Evolutionary conservation across 2,329 filamentous ascomycete genomes (phyloP).

Genomic region (Sclerotiophoma versabilis): DNA sequence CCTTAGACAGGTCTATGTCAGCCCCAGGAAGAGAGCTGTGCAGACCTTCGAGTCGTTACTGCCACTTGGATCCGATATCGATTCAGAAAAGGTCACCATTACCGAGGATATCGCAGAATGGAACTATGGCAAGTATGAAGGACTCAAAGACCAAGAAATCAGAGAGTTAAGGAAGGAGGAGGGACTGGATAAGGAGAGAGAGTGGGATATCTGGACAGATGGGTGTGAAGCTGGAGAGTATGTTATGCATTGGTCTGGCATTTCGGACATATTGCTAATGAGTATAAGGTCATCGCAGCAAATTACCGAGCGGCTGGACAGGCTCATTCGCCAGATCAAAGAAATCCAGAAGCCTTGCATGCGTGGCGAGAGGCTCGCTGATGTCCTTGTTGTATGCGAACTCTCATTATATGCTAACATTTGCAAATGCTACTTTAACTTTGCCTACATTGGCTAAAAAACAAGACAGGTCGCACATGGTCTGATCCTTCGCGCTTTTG

Average conservation of each 20-base stretch:
- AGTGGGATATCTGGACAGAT: conserved; percentile 87
- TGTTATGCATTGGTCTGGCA: neutral
- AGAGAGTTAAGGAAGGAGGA: conserved; percentile 60
- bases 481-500: conserved; percentile 84
- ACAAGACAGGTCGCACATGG: conserved; percentile 72
- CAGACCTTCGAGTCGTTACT: neutral
- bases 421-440: neutral
- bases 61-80: neutral
- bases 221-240: conserved; percentile 83
- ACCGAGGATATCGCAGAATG: neutral
- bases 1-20: neutral
- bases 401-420: neutral
- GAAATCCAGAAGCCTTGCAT: neutral
- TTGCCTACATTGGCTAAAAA: conserved; percentile 58
- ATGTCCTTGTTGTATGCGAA: neutral
- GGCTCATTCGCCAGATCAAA: neutral
- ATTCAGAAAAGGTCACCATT: neutral
- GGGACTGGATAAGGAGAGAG: conserved; percentile 59
- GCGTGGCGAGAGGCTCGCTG: neutral
- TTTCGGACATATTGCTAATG: neutral
- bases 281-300: neutral
- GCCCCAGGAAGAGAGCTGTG: neutral
- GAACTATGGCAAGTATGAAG: neutral
- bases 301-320: neutral
- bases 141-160: neutral